Evolutionary conservation across 495 filamentous ascomycete genomes (phyloP).

Genomic region (Penicillium subrubescens): DNA sequence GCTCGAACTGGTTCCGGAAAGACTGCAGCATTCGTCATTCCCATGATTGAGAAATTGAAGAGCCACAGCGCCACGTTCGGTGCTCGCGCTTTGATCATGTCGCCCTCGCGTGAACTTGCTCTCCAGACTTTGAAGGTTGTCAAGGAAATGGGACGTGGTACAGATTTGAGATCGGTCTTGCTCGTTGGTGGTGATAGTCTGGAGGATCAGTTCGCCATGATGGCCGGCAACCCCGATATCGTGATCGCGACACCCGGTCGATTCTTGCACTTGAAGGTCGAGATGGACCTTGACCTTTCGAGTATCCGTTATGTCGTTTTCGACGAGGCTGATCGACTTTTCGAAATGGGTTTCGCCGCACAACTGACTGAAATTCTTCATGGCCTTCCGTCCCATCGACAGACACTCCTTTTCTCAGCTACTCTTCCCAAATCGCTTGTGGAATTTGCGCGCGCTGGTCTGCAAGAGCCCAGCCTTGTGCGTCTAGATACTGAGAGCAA

Average conservation of each 20-base stretch:
- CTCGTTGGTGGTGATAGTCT: constrained; percentile 93
- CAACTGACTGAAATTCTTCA: constrained; percentile 93
- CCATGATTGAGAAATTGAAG: constrained; percentile 93
- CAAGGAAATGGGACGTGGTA: constrained; percentile 88
- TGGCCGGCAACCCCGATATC: constrained; percentile 94
- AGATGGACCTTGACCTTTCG: constrained; percentile 86
- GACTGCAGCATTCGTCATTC: constrained; percentile 95
- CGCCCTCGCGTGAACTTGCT: constrained; percentile 89
- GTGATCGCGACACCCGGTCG: constrained; percentile 95
- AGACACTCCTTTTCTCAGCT: constrained; percentile 93
- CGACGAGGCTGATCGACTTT: constrained; percentile 93
- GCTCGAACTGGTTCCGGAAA: constrained; percentile 96
- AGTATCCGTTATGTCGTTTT: constrained; percentile 92
- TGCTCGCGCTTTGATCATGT: constrained; percentile 80
- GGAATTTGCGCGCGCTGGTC: constrained; percentile 90
- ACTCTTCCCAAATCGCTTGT: constrained; percentile 91
- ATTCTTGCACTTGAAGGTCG: constrained; percentile 92
- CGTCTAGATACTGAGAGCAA: constrained; percentile 93
- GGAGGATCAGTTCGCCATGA: constrained; percentile 92
- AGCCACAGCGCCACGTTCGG: constrained; percentile 85
- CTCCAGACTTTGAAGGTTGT: constrained; percentile 95
- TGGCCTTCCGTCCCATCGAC: constrained; percentile 77
- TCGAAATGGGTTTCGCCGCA: constrained; percentile 96
- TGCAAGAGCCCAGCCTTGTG: constrained; percentile 86
- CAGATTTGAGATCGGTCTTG: constrained; percentile 83